These are phyloP conservation scores for Cordyceps farinosa DNA, from an alignment of 2,329 filamentous ascomycete species.

Conservation along the genomic window DNA sequence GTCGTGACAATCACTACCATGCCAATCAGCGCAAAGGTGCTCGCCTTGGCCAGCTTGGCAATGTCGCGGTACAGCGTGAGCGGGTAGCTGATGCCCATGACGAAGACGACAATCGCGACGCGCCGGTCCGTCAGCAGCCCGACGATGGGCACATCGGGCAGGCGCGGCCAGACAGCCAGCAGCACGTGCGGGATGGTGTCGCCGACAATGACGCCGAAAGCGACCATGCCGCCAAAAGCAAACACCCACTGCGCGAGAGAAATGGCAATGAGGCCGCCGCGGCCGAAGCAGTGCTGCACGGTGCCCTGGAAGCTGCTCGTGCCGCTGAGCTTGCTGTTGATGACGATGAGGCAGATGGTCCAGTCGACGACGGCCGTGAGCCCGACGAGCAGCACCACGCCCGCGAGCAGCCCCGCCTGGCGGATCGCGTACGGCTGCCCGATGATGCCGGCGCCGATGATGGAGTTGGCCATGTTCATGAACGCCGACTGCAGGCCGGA, in stretches of 20 bases:
- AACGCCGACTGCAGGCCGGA: slow-evolving; percentile 85
- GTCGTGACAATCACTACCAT: slow-evolving; percentile 89
- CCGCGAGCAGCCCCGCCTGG: slow-evolving; percentile 82
- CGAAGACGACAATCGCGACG: slow-evolving; percentile 83
- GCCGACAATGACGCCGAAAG: slow-evolving; percentile 95
- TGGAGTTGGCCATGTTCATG: slow-evolving; percentile 99
- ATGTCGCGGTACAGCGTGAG: slow-evolving; percentile 94
- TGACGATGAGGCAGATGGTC: slow-evolving; percentile 95
- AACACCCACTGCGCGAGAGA: slow-evolving; percentile 92
- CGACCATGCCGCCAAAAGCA: slow-evolving; percentile 97
- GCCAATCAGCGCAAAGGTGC: slow-evolving; percentile 84
- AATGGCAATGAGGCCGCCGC: slow-evolving; percentile 82
- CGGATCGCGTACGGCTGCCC: slow-evolving; percentile 94
- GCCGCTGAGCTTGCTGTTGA: slow-evolving; percentile 95
- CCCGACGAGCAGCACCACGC: slow-evolving; percentile 70
- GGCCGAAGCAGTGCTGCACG: slow-evolving; percentile 92
- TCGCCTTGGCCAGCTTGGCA: slow-evolving; percentile 95
- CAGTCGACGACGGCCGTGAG: slow-evolving; percentile 89
- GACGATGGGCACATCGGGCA: slow-evolving; percentile 70
- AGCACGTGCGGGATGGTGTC: slow-evolving; percentile 94
- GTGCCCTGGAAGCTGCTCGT: slow-evolving; percentile 93
- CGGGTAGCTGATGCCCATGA: slow-evolving; percentile 82
- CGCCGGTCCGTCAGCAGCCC: slow-evolving; percentile 78
- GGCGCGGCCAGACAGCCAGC: slow-evolving; percentile 72
- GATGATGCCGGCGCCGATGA: slow-evolving; percentile 76